A percentile compares a stretch with the other conserved stretches of the same genome.
Evolutionary conservation across 306 rosid species (phyloP).

Genomic region (Lathyrus aphaca): DNA sequence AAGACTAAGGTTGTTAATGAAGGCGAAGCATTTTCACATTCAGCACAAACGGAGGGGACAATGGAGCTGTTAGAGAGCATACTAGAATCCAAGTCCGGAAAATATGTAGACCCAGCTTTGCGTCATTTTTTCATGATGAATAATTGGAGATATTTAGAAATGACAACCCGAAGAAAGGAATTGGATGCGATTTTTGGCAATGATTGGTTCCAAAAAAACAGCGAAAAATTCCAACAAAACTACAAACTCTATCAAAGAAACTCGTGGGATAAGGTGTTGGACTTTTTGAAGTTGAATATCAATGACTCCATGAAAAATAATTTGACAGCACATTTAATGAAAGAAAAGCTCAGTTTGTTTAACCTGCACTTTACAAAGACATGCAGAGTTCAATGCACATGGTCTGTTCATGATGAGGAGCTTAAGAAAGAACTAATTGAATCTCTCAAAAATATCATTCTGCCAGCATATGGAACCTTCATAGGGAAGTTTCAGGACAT

Average conservation of each 20-base stretch:
- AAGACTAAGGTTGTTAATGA: background rate
- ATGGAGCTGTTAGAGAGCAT: background rate
- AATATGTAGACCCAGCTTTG: background rate
- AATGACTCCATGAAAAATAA: no score
- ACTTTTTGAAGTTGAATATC: no score
- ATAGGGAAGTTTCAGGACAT: background rate
- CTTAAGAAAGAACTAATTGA: background rate
- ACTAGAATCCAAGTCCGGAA: background rate
- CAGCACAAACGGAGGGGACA: background rate
- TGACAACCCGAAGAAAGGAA: background rate
- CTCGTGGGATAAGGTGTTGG: conserved; percentile 56
- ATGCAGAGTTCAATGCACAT: conserved; percentile 14
- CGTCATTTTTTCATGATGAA: conserved; percentile 1
- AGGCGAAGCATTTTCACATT: background rate
- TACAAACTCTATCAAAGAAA: conserved; percentile 28
- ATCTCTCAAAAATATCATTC: background rate
- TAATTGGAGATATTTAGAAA: conserved; percentile 38
- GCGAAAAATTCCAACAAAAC: conserved; percentile 43
- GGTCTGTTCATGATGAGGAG: background rate
- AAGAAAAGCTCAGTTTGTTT: conserved; percentile 12
- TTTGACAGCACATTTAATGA: background rate
- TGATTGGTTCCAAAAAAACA: conserved; percentile 59
- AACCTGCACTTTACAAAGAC: conserved; percentile 6
- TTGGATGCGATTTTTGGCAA: conserved; percentile 42
- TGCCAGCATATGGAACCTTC: conserved; percentile 11